A percentile compares a stretch with the other conserved stretches of the same genome.
phyloP scores from a whole-genome alignment of 768 basidiomycete genomes.

The Wakefieldia striispora region DNA sequence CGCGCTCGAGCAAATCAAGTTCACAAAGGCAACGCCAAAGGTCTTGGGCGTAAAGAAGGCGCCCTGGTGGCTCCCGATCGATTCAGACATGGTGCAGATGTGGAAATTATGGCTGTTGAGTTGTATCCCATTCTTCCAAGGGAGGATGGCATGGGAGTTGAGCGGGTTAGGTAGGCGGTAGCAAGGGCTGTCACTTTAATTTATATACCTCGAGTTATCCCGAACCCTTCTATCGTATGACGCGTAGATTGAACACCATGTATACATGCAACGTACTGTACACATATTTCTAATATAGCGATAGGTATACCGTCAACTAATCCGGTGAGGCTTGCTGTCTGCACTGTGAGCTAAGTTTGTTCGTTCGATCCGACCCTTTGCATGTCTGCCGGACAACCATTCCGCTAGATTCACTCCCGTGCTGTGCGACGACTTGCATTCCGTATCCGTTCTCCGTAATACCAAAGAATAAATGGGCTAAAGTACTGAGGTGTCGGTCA shows the following conservation, averaged over 20 bases:
- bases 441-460: slow-evolving; percentile 48
- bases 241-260: too few relatives aligned
- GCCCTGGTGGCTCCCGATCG: slow-evolving; percentile 30
- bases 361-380: not conserved
- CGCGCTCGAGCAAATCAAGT: slow-evolving; percentile 41
- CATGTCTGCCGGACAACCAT: not conserved
- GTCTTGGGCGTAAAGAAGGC: slow-evolving; percentile 15
- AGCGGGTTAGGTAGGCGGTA: slow-evolving; percentile 24
- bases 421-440: slow-evolving; percentile 47
- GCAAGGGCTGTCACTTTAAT: too few relatives aligned
- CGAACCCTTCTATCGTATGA: too few relatives aligned
- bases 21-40: slow-evolving; percentile 37
- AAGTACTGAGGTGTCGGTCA: slow-evolving; percentile 34
- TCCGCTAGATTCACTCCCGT: not conserved
- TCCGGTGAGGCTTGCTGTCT: too few relatives aligned
- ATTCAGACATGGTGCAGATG: slow-evolving; percentile 25
- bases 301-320: too few relatives aligned
- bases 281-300: too few relatives aligned
- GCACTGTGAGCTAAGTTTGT: too few relatives aligned
- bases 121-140: slow-evolving; percentile 17
- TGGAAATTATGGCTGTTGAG: slow-evolving; percentile 24
- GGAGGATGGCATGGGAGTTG: slow-evolving; percentile 24
- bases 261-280: too few relatives aligned
- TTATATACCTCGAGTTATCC: too few relatives aligned
- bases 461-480: slow-evolving; percentile 45